Conservation (phyloP, 73 alveolate species). For the Tetrahymena malaccensis region DNA sequence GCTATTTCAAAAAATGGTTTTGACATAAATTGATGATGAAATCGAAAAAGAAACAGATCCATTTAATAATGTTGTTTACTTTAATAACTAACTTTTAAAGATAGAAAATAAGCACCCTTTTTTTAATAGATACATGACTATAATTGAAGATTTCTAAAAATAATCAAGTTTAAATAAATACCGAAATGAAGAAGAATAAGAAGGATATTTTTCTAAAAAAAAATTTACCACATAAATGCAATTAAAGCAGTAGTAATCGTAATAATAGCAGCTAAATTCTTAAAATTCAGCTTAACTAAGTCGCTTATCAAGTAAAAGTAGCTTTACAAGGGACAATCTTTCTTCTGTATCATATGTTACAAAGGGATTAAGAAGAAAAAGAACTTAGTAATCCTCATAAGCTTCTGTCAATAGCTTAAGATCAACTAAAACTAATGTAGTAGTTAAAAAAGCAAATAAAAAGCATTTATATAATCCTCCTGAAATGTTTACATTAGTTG, state of each 20-base stretch:
- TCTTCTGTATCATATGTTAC: not conserved
- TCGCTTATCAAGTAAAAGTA: not conserved
- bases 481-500: not conserved
- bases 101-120: not conserved
- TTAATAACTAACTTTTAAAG: not conserved
- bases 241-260: not conserved
- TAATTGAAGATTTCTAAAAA: not conserved
- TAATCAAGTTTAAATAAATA: not conserved
- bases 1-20: not conserved
- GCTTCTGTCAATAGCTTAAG: not conserved
- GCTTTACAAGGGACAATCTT: not conserved
- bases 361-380: not conserved
- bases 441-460: not conserved
- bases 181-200: not conserved
- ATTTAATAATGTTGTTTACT: not conserved
- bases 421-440: not conserved
- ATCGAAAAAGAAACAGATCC: not conserved
- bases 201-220: not conserved
- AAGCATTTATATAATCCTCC: not conserved
- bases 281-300: not conserved
- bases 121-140: not conserved
- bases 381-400: not conserved
- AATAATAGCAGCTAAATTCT: not conserved
- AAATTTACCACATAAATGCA: not conserved
- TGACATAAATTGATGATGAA: not conserved